phyloP scores from a whole-genome alignment of 1,284 basidiomycete genomes.

The Inonotus hispidus region DNA sequence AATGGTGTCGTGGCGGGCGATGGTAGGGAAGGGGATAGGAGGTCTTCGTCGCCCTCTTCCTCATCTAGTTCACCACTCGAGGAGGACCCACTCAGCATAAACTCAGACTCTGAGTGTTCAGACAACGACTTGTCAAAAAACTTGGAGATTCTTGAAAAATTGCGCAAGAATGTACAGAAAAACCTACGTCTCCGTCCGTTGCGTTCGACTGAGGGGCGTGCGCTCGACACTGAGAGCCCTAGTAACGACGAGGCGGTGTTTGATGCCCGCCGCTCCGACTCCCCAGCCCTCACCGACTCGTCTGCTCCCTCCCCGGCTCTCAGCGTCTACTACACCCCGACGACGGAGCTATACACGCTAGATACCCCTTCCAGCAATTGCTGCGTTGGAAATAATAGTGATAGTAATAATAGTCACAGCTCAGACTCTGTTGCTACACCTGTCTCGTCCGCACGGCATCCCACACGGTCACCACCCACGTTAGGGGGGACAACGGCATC shows the following conservation, averaged over 20 bases:
- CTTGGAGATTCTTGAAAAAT: constrained; percentile 56
- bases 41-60: constrained; percentile 31
- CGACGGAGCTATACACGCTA: constrained; percentile 30
- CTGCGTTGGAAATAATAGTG: constrained; percentile 21
- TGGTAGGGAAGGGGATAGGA: constrained; percentile 18
- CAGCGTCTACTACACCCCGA: constrained; percentile 57
- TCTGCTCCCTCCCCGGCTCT: constrained; percentile 44
- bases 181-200: constrained; percentile 74
- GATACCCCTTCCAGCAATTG: constrained; percentile 28
- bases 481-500: constrained; percentile 10
- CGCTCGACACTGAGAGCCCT: constrained; percentile 31
- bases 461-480: constrained; percentile 10
- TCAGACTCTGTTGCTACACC: constrained; percentile 23
- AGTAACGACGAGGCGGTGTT: neutral
- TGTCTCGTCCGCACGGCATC: constrained; percentile 15
- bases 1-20: constrained; percentile 20
- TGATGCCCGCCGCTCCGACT: constrained; percentile 22
- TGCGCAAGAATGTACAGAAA: constrained; percentile 63
- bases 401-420: constrained; percentile 17
- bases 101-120: constrained; percentile 24
- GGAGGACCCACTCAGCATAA: constrained; percentile 22
- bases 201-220: constrained; percentile 36
- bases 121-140: constrained; percentile 56
- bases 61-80: constrained; percentile 27
- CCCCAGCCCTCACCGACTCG: constrained; percentile 32